phyloP scores from a whole-genome alignment of 2,329 filamentous ascomycete species.

The Stylonectria norvegica region DNA sequence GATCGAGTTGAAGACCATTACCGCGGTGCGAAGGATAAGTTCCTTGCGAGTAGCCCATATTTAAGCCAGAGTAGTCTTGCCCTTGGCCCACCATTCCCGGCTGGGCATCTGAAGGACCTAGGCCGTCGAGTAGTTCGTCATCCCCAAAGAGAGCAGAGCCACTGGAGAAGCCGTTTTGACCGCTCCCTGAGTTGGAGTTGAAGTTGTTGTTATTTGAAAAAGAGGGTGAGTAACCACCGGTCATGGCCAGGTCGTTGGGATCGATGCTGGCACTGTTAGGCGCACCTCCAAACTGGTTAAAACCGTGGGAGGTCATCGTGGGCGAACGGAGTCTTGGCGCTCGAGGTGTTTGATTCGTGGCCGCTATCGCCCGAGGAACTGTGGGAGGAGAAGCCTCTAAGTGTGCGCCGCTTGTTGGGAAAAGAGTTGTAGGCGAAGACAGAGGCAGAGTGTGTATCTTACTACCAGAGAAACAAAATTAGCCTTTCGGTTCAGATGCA shows the following conservation, averaged over 20 bases:
- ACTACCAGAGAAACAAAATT: too few species aligned
- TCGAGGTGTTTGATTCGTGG: slow-evolving; percentile 11
- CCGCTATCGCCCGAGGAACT: slow-evolving; percentile 20
- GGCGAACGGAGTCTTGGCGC: slow-evolving; percentile 12
- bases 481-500: too few species aligned
- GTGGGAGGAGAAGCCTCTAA: slow-evolving; percentile 24
- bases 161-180: slow-evolving; percentile 69
- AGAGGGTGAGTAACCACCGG: slow-evolving; percentile 55
- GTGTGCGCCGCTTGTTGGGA: slow-evolving; percentile 20
- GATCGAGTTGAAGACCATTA: slow-evolving; percentile 58
- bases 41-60: slow-evolving; percentile 55
- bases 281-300: slow-evolving; percentile 53
- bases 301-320: slow-evolving; percentile 54
- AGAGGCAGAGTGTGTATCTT: too few species aligned
- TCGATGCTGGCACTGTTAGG: slow-evolving; percentile 65
- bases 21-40: slow-evolving; percentile 56
- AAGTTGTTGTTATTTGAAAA: slow-evolving; percentile 52
- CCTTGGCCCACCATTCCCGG: slow-evolving; percentile 50
- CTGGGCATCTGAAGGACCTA: slow-evolving; percentile 55
- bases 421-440: slow-evolving; percentile 14
- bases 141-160: slow-evolving; percentile 79
- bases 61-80: slow-evolving; percentile 56
- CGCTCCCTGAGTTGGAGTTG: slow-evolving; percentile 55
- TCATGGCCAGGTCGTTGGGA: slow-evolving; percentile 78
- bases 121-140: slow-evolving; percentile 79